These are phyloP conservation scores for Carex myosuroides DNA, from an alignment of 176 grass and related monocot genomes.

Conservation along the genomic window DNA sequence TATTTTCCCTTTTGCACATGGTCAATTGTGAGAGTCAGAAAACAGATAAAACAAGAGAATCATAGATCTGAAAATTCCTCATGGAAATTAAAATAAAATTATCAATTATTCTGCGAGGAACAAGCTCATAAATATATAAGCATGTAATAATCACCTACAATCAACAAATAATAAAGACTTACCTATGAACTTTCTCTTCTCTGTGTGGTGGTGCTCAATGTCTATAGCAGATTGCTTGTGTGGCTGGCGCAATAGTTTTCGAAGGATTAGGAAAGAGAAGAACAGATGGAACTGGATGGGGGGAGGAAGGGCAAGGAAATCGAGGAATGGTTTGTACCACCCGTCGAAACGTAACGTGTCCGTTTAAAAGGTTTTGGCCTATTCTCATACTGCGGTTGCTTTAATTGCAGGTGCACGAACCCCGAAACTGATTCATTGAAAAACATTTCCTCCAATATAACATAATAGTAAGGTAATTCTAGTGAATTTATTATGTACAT, in stretches of 20 bases:
- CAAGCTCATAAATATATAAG: neutral
- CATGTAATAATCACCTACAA: neutral
- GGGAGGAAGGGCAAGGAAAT: neutral
- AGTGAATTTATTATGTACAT: neutral
- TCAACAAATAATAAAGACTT: neutral
- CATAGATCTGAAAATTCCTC: neutral
- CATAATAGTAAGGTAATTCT: constrained; percentile 3
- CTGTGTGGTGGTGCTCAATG: neutral
- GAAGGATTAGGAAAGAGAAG: neutral
- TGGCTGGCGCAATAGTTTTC: neutral
- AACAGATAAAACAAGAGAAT: neutral
- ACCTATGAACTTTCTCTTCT: neutral
- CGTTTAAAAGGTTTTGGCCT: neutral
- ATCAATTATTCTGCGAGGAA: too few relatives aligned
- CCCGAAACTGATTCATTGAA: neutral
- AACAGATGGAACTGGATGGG: neutral
- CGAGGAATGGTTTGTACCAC: neutral
- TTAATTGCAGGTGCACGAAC: neutral
- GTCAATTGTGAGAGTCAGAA: neutral
- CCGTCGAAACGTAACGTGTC: neutral
- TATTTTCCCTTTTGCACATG: neutral
- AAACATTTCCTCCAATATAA: neutral
- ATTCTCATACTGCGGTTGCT: neutral
- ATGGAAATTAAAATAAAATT: neutral
- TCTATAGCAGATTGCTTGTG: neutral